phyloP scores from a whole-genome alignment of 306 rosid species.

The Castanea crenata region DNA sequence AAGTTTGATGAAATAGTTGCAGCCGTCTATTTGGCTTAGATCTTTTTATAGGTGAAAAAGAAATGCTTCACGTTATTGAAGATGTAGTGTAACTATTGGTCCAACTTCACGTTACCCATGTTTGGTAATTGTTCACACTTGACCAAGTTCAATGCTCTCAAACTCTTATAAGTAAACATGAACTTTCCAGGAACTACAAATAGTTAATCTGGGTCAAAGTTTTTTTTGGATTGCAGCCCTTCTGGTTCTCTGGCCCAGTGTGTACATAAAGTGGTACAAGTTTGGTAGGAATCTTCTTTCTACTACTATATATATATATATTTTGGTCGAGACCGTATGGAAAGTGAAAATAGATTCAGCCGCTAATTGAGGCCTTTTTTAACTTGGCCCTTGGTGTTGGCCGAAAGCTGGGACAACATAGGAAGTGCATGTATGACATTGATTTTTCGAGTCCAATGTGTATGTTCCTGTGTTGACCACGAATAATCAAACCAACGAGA shows the following conservation, averaged over 20 bases:
- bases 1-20: neutral
- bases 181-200: neutral
- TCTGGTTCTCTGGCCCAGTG: neutral
- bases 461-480: no score
- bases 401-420: no score
- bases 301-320: no score
- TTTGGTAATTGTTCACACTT: neutral
- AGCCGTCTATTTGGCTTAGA: neutral
- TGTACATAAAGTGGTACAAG: no score
- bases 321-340: no score
- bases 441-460: no score
- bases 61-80: neutral
- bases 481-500: no score
- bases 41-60: neutral
- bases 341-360: neutral
- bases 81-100: neutral
- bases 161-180: neutral
- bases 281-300: no score
- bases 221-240: neutral
- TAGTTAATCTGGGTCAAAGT: neutral
- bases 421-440: no score
- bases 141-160: neutral
- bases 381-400: neutral
- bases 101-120: neutral
- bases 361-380: neutral